A percentile compares a stretch with the other conserved stretches of the same genome.
These are phyloP conservation scores for Hypomyces perniciosus DNA, from an alignment of 2,329 filamentous ascomycete species.

Conservation along the genomic window DNA sequence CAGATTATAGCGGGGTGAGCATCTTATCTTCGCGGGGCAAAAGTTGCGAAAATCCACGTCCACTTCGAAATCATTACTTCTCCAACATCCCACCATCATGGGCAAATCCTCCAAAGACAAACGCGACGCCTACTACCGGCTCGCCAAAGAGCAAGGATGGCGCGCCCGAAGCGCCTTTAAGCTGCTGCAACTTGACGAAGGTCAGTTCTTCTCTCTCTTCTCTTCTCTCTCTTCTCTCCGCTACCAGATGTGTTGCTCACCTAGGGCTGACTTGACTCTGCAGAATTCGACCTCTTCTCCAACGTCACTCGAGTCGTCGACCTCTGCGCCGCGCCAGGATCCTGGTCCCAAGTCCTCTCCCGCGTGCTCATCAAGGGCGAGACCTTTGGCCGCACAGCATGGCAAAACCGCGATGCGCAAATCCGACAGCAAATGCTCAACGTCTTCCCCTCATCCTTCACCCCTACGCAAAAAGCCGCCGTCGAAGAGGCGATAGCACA, in stretches of 20 bases:
- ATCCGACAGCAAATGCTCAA: conserved; percentile 56
- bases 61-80: neutral
- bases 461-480: conserved; percentile 17
- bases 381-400: conserved; percentile 77
- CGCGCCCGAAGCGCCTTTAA: conserved; percentile 95
- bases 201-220: conserved; percentile 28
- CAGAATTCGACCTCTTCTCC: conserved; percentile 89
- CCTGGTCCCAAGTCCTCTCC: conserved; percentile 95
- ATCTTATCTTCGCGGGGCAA: conserved; percentile 20
- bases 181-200: conserved; percentile 86
- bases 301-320: conserved; percentile 90
- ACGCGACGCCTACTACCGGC: conserved; percentile 92
- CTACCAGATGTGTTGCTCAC: neutral
- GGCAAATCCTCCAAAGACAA: conserved; percentile 99
- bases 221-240: neutral
- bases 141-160: conserved; percentile 99
- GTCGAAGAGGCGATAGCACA: conserved; percentile 13
- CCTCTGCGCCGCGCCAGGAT: conserved; percentile 89
- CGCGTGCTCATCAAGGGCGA: conserved; percentile 90
- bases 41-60: neutral
- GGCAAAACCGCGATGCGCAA: conserved; percentile 74
- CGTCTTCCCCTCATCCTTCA: conserved; percentile 30
- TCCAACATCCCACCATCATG: conserved; percentile 46
- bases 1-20: no score
- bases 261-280: neutral